A percentile compares a stretch with the other conserved stretches of the same genome.
These are phyloP conservation scores for Arthromyces matolae DNA, from an alignment of 768 basidiomycete genomes.

Conservation along the genomic window DNA sequence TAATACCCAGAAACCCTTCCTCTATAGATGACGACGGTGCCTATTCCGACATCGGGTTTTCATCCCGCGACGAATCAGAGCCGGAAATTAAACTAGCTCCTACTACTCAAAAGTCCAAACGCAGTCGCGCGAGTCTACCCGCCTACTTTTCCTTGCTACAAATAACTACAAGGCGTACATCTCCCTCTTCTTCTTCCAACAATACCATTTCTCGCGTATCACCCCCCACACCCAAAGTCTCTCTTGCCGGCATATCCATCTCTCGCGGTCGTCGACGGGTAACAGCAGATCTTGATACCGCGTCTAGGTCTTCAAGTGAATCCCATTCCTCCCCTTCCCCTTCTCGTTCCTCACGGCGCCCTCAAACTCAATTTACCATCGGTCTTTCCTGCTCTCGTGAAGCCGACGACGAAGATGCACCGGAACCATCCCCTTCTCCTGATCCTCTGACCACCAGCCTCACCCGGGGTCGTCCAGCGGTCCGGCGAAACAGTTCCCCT, in stretches of 20 bases:
- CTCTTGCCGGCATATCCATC: conserved; percentile 34
- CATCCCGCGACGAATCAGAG: conserved; percentile 35
- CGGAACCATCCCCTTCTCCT: no score
- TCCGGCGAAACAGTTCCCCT: conserved; percentile 58
- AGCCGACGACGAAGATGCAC: conserved; percentile 38
- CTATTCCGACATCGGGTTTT: conserved; percentile 37
- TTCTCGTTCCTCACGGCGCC: conserved; percentile 34
- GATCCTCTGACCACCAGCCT: conserved; percentile 40
- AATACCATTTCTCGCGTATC: conserved; percentile 47
- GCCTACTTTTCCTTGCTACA: conserved; percentile 73
- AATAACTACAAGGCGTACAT: conserved; percentile 36
- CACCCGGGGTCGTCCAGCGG: conserved; percentile 46
- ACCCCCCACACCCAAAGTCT: conserved; percentile 59
- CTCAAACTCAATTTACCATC: conserved; percentile 8
- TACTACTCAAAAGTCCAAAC: conserved; percentile 44
- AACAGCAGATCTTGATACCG: conserved; percentile 29
- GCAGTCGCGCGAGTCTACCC: conserved; percentile 71
- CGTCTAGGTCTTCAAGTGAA: conserved; percentile 28
- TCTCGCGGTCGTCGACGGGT: conserved; percentile 53
- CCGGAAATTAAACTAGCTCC: conserved; percentile 26
- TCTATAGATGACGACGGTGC: conserved; percentile 46
- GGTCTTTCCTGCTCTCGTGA: conserved; percentile 16
- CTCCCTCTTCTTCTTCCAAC: conserved; percentile 47
- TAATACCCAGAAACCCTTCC: conserved; percentile 40
- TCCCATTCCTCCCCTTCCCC: conserved; percentile 38